Conservation (phyloP, 1,284 basidiomycete genomes). For the Singerocomus inundabilis region DNA sequence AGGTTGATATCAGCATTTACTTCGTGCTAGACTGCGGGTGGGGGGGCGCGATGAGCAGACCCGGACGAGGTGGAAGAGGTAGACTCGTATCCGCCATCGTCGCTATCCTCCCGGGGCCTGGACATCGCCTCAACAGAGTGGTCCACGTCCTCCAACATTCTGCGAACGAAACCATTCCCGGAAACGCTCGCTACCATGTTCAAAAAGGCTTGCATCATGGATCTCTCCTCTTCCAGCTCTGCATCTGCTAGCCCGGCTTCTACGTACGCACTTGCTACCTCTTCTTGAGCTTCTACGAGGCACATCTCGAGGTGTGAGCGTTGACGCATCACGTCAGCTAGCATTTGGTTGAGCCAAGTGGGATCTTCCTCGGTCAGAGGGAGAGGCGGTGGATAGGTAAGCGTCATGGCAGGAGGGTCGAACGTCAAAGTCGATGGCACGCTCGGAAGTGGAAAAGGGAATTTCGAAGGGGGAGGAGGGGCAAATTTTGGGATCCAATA, state of each 20-base stretch:
- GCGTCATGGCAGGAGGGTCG: constrained; percentile 25
- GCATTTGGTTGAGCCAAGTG: constrained; percentile 27
- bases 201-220: constrained; percentile 29
- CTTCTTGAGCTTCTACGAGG: constrained; percentile 16
- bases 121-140: constrained; percentile 19
- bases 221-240: constrained; percentile 24
- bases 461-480: constrained; percentile 21
- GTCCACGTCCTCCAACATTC: constrained; percentile 22
- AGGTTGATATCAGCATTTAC: neutral
- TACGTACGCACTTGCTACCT: constrained; percentile 22
- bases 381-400: constrained; percentile 26
- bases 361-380: constrained; percentile 25
- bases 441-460: constrained; percentile 12
- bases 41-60: neutral
- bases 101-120: neutral
- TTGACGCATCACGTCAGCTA: constrained; percentile 26
- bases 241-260: constrained; percentile 29
- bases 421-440: constrained; percentile 15
- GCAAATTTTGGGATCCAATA: constrained; percentile 22
- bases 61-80: constrained; percentile 5
- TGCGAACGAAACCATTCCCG: constrained; percentile 28
- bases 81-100: constrained; percentile 1
- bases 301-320: constrained; percentile 21
- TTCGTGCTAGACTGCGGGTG: neutral
- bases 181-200: constrained; percentile 25